Evolutionary conservation across 306 rosid genomes (phyloP).

Genomic region (Ormosia emarginata): DNA sequence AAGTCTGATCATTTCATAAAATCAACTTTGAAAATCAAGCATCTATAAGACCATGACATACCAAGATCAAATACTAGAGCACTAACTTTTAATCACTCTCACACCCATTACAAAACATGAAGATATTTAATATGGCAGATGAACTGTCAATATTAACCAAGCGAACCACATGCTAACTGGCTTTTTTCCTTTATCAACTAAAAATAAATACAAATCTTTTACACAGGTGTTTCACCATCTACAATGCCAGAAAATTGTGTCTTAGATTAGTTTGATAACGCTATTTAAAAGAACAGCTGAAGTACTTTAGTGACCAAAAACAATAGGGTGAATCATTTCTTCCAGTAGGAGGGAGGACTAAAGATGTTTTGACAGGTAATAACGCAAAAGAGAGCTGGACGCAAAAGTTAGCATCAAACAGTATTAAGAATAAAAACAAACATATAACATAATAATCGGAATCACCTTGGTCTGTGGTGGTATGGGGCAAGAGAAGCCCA

Average conservation of each 20-base stretch:
- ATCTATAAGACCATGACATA: background rate
- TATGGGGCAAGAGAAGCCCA: slow-evolving; percentile 88
- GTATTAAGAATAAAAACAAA: background rate
- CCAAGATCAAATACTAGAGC: background rate
- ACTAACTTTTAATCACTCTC: background rate
- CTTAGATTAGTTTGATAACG: background rate
- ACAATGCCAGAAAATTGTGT: background rate
- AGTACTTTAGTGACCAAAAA: background rate
- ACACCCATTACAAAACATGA: background rate
- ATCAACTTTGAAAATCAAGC: background rate
- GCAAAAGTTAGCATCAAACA: background rate
- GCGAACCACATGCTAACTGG: background rate
- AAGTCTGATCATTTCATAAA: background rate
- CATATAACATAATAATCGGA: background rate
- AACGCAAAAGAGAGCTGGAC: background rate
- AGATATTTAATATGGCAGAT: background rate
- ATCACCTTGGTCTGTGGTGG: slow-evolving; percentile 83
- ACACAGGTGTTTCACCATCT: background rate
- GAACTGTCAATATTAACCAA: background rate
- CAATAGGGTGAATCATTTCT: background rate
- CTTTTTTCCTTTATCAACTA: background rate
- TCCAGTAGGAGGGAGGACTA: background rate
- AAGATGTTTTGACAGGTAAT: slow-evolving; percentile 2
- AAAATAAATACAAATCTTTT: background rate
- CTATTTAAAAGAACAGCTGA: background rate